Evolutionary conservation across 306 rosid species (phyloP).

Genomic region (Prinsepia uniflora): DNA sequence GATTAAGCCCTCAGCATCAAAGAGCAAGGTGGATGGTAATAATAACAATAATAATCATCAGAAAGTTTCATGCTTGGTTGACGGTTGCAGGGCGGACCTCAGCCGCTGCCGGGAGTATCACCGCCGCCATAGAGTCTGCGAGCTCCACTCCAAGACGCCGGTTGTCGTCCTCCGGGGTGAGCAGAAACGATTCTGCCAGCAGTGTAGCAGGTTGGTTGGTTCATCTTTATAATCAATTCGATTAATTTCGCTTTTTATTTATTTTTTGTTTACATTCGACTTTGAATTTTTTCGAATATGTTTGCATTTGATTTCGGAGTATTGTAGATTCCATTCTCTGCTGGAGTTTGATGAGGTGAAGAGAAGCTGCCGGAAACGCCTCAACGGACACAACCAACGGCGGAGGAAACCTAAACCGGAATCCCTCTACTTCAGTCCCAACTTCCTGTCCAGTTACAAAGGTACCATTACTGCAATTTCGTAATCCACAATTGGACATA

Average conservation of each 20-base stretch:
- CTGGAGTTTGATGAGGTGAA: constrained; percentile 65
- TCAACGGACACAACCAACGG: constrained; percentile 64
- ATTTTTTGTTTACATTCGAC: no score
- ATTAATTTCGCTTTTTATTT: no score
- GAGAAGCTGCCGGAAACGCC: constrained; percentile 67
- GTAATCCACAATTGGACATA: background rate
- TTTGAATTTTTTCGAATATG: no score
- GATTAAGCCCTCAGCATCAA: constrained; percentile 6
- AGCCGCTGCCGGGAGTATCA: constrained; percentile 43
- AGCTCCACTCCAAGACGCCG: constrained; percentile 45
- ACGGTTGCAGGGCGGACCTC: constrained; percentile 41
- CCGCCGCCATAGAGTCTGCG: constrained; percentile 50
- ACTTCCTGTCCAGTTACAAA: constrained; percentile 37
- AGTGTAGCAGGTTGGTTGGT: constrained; percentile 42
- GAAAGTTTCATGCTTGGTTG: constrained; percentile 34
- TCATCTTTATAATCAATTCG: background rate
- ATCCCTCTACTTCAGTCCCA: constrained; percentile 33
- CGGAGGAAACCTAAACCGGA: constrained; percentile 59
- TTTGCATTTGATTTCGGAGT: background rate
- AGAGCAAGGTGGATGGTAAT: background rate
- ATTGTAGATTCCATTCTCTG: constrained; percentile 50
- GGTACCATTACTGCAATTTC: constrained; percentile 24
- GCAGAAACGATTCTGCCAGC: constrained; percentile 52
- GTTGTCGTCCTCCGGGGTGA: constrained; percentile 30
- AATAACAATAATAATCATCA: background rate